phyloP scores from a whole-genome alignment of 2,329 filamentous ascomycete genomes.

The Daldinia eschscholtzii region DNA sequence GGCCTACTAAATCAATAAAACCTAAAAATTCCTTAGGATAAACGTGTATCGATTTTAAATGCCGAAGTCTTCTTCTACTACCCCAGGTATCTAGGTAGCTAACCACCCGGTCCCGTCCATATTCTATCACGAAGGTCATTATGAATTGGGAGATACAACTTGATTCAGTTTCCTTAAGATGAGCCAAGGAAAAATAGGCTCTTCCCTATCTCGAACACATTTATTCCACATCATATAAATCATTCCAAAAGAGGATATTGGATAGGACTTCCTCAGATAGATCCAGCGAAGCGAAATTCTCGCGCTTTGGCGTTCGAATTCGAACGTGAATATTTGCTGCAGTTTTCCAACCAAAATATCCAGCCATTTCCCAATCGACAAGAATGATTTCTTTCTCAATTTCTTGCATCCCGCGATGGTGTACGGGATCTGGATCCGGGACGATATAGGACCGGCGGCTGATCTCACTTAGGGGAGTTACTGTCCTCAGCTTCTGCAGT shows the following conservation, averaged over 20 bases:
- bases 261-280: background rate
- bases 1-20: no score
- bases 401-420: slow-evolving; percentile 17
- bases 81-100: no score
- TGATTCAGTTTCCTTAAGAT: background rate
- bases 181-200: background rate
- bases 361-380: slow-evolving; percentile 43
- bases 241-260: background rate
- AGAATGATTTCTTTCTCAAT: slow-evolving; percentile 32
- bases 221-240: background rate
- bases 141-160: background rate
- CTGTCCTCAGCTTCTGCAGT: slow-evolving; percentile 22
- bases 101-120: no score
- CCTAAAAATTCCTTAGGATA: no score
- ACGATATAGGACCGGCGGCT: slow-evolving; percentile 20
- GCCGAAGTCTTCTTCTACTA: no score
- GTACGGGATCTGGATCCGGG: slow-evolving; percentile 17
- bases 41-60: no score
- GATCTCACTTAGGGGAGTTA: slow-evolving; percentile 9
- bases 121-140: no score
- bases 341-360: slow-evolving; percentile 39
- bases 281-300: slow-evolving; percentile 43
- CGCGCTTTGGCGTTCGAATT: slow-evolving; percentile 46
- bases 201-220: background rate
- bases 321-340: slow-evolving; percentile 49